Percentiles rank a stretch among this genome's conserved stretches.
Conservation (phyloP, 2,329 filamentous ascomycete genomes). For the Coniochaeta pulveracea region DNA sequence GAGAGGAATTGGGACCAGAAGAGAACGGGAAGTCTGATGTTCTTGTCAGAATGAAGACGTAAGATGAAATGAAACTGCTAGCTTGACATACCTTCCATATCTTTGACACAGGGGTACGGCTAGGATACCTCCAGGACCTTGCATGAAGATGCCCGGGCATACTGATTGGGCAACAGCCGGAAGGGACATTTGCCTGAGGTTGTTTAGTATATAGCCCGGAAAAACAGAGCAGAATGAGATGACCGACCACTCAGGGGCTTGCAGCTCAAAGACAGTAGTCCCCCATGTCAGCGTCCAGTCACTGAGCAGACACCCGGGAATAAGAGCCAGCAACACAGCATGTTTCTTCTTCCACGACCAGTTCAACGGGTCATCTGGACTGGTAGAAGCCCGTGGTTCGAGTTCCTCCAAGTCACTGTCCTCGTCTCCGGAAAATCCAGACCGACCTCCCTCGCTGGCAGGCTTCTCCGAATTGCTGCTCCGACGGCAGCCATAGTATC, state of each 20-base stretch:
- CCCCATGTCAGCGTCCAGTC: constrained; percentile 11
- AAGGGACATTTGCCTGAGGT: constrained; percentile 5
- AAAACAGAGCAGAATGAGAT: neutral
- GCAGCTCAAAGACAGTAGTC: constrained; percentile 8
- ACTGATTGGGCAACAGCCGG: constrained; percentile 7
- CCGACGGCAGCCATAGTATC: too few species aligned
- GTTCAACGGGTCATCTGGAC: constrained; percentile 10
- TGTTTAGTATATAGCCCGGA: too few species aligned
- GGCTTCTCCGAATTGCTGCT: too few species aligned
- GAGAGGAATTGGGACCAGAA: constrained; percentile 17
- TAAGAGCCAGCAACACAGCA: constrained; percentile 8
- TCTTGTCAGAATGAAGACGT: too few species aligned
- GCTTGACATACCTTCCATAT: constrained; percentile 5
- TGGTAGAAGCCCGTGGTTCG: constrained; percentile 7
- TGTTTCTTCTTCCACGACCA: constrained; percentile 12
- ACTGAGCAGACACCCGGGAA: constrained; percentile 9
- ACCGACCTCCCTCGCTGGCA: too few species aligned
- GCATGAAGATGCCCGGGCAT: constrained; percentile 9
- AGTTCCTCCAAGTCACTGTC: too few species aligned
- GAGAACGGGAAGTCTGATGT: constrained; percentile 10
- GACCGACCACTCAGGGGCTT: constrained; percentile 8
- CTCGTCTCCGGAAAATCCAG: too few species aligned
- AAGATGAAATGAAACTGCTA: too few species aligned
- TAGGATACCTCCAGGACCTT: constrained; percentile 8
- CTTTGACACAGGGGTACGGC: constrained; percentile 8